Conservation (phyloP, 2,329 filamentous ascomycete species). For the Aureobasidium sp. region DNA sequence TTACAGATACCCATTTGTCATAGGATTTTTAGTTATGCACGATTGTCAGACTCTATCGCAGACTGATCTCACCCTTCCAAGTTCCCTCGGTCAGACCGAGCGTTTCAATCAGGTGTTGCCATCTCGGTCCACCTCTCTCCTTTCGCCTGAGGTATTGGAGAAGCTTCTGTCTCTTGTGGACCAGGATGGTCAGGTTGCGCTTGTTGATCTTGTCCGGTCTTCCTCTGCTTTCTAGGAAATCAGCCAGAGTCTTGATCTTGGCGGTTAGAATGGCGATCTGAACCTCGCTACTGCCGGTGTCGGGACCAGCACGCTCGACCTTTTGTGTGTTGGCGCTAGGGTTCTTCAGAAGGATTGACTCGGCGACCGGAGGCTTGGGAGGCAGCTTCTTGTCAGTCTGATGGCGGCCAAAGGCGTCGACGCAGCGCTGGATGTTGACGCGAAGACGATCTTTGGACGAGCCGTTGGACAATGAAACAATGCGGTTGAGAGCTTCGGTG, state of each 20-base stretch:
- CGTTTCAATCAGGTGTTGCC: conserved; percentile 75
- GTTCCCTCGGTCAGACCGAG: conserved; percentile 80
- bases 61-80: conserved; percentile 80
- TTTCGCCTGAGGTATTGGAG: conserved; percentile 78
- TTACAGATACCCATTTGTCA: conserved; percentile 7
- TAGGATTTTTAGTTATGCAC: not conserved
- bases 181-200: conserved; percentile 73
- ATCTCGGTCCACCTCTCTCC: conserved; percentile 84
- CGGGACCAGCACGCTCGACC: conserved; percentile 64
- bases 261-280: conserved; percentile 91
- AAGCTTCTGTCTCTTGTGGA: conserved; percentile 83
- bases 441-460: conserved; percentile 70
- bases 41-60: conserved; percentile 37
- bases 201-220: conserved; percentile 91
- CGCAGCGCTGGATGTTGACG: conserved; percentile 74
- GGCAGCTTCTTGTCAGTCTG: conserved; percentile 66
- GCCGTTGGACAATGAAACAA: conserved; percentile 67
- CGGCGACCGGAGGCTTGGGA: conserved; percentile 45
- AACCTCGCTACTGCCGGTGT: conserved; percentile 95
- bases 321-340: conserved; percentile 33
- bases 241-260: conserved; percentile 77
- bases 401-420: conserved; percentile 84
- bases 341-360: conserved; percentile 35
- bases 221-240: conserved; percentile 60
- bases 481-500: conserved; percentile 66